Percentiles rank a stretch among this genome's conserved stretches.
Evolutionary conservation across 495 filamentous ascomycete species (phyloP).

Genomic region (Penicillium ucsense): DNA sequence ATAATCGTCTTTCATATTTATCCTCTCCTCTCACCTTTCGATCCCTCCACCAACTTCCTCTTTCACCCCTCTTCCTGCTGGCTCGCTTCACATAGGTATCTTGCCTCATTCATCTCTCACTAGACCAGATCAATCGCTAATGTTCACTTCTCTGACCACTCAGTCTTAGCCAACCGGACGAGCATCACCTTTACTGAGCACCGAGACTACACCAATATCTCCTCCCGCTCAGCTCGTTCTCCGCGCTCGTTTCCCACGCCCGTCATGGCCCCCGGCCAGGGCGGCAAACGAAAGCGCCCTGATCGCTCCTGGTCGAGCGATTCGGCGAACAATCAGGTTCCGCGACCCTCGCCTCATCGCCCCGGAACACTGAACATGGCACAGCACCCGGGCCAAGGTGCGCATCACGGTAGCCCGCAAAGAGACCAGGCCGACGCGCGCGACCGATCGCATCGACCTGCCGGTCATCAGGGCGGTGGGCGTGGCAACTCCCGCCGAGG

Average conservation of each 20-base stretch:
- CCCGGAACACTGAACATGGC: slow-evolving; percentile 50
- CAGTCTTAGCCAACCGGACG: slow-evolving; percentile 26
- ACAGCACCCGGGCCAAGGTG: slow-evolving; percentile 31
- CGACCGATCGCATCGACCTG: slow-evolving; percentile 32
- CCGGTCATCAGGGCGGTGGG: slow-evolving; percentile 30
- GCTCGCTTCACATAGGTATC: slow-evolving; percentile 5
- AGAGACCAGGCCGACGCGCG: slow-evolving; percentile 37
- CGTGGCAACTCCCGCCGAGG: slow-evolving; percentile 27
- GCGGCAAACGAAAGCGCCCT: slow-evolving; percentile 49
- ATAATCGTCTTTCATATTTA: slow-evolving; percentile 12
- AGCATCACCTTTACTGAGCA: slow-evolving; percentile 26
- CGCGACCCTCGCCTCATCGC: slow-evolving; percentile 55
- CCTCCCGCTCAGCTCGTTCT: slow-evolving; percentile 15
- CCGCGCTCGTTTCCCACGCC: not conserved
- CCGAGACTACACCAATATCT: slow-evolving; percentile 19
- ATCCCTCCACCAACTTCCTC: not conserved
- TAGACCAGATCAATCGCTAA: slow-evolving; percentile 8
- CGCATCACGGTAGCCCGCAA: slow-evolving; percentile 24
- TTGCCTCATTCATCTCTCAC: not conserved
- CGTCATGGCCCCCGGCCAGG: slow-evolving; percentile 43
- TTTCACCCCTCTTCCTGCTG: slow-evolving; percentile 4
- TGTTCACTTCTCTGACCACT: not conserved
- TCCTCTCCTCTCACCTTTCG: slow-evolving; percentile 3
- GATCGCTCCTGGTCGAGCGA: slow-evolving; percentile 45
- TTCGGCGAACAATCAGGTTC: slow-evolving; percentile 35